A percentile compares a stretch with the other conserved stretches of the same genome.
These are phyloP conservation scores for rapeseed (Brassica napus) DNA, from an alignment of 345 rosid species.

Conservation along the genomic window Da-Ae NC_063449.1:29500501-29501000, in stretches of 20 bases:
- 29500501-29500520: background rate
- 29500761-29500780: background rate
- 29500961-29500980: background rate
- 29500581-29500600: background rate
- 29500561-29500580: background rate
- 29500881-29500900: background rate
- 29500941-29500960: background rate
- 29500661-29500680: background rate
- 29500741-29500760: background rate
- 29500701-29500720: background rate
- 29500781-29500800: background rate
- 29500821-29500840: background rate
- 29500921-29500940: background rate
- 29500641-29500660: background rate
- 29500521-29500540: slow-evolving; percentile 3
- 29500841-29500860: background rate
- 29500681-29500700: background rate
- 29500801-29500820: background rate
- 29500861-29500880: background rate
- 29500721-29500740: background rate
- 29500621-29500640: background rate
- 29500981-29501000: background rate
- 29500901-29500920: background rate
- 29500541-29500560: background rate
- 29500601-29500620: background rate